Conservation (phyloP, 2,329 filamentous ascomycete genomes). For the Xylariaceae sp. region DNA sequence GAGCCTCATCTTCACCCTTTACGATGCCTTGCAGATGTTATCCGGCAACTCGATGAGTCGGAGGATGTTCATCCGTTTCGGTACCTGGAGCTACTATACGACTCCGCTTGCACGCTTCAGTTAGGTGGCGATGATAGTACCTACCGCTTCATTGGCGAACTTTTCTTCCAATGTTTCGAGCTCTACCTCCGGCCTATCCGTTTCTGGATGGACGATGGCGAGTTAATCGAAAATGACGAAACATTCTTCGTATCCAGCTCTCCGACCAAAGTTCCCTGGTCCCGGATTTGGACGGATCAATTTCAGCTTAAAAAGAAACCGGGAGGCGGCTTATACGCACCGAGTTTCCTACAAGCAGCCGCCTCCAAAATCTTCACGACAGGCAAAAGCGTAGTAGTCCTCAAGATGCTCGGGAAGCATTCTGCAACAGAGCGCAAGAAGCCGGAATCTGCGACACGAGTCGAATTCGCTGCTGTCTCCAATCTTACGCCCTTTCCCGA, state of each 20-base stretch:
- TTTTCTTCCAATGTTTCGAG: conserved; percentile 78
- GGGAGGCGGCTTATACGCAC: conserved; percentile 59
- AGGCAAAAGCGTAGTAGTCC: conserved; percentile 80
- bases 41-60: conserved; percentile 50
- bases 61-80: conserved; percentile 54
- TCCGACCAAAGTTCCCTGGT: conserved; percentile 49
- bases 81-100: conserved; percentile 75
- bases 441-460: conserved; percentile 47
- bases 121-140: conserved; percentile 56
- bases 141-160: conserved; percentile 58
- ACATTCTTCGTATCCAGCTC: conserved; percentile 70
- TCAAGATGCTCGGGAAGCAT: conserved; percentile 64
- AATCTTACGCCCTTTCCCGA: conserved; percentile 65
- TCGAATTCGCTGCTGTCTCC: conserved; percentile 48
- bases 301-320: conserved; percentile 61
- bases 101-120: conserved; percentile 64
- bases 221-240: conserved; percentile 58
- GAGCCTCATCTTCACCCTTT: conserved; percentile 49
- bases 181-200: conserved; percentile 77
- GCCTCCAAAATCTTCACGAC: conserved; percentile 73
- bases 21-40: conserved; percentile 53
- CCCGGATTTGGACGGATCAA: conserved; percentile 69
- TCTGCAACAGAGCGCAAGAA: conserved; percentile 30
- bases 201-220: conserved; percentile 78
- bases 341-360: conserved; percentile 66